These are phyloP conservation scores for Phytophthora pisi DNA, from an alignment of 352 stramenopile genomes.

Conservation along the genomic window DNA sequence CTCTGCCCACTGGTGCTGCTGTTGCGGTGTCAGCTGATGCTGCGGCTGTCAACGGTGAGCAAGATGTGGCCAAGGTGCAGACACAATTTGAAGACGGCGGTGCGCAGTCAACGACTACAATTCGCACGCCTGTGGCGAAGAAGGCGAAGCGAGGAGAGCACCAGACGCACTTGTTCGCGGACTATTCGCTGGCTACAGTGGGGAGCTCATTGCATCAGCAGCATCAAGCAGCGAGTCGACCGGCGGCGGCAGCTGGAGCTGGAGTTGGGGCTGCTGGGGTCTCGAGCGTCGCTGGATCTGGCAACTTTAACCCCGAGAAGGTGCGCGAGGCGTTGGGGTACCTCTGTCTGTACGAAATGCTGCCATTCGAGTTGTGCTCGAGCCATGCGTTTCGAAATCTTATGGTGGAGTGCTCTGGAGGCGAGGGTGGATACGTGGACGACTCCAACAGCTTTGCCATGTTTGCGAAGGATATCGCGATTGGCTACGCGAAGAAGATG, in stretches of 20 bases:
- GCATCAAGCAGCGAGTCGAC: conserved; percentile 20
- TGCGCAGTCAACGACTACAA: background rate
- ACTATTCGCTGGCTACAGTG: conserved; percentile 34
- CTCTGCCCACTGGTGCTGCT: too few relatives aligned
- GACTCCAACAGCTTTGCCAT: conserved; percentile 48
- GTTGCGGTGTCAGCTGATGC: too few relatives aligned
- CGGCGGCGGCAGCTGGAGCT: background rate
- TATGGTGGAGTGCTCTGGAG: conserved; percentile 59
- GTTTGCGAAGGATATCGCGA: conserved; percentile 54
- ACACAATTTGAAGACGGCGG: background rate
- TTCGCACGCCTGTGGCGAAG: conserved; percentile 28
- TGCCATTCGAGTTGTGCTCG: conserved; percentile 70
- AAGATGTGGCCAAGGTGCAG: background rate
- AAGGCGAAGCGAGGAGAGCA: conserved; percentile 43
- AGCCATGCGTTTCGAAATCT: conserved; percentile 65
- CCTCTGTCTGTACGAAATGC: conserved; percentile 71
- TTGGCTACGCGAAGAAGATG: conserved; percentile 58
- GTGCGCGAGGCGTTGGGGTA: conserved; percentile 65
- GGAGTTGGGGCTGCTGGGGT: background rate
- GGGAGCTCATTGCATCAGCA: conserved; percentile 9
- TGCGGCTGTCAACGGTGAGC: background rate
- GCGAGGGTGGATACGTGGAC: conserved; percentile 37
- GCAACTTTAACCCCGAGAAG: conserved; percentile 54
- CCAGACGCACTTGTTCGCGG: conserved; percentile 35
- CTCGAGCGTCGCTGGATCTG: background rate